These are phyloP conservation scores for Trametes cinnabarina DNA, from an alignment of 768 basidiomycete species.

Conservation along the genomic window DNA sequence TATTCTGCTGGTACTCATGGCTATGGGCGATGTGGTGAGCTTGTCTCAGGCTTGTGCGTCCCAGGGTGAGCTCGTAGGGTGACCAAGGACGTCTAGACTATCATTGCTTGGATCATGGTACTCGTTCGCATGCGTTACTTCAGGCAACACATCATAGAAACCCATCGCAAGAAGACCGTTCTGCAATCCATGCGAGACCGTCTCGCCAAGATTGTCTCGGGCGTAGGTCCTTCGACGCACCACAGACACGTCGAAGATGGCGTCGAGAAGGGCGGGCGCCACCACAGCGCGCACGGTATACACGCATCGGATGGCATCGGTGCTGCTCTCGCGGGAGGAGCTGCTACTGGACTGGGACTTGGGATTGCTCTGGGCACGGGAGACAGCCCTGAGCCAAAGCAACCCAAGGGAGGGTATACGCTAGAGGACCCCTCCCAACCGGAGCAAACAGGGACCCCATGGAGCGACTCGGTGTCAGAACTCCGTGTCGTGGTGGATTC, in stretches of 20 bases:
- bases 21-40: constrained; percentile 35
- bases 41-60: no score
- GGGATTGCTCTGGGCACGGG: constrained; percentile 9
- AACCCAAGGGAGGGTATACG: no score
- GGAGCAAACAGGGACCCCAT: background rate
- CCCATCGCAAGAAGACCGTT: constrained; percentile 13
- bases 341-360: constrained; percentile 19
- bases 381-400: background rate
- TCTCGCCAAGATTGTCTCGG: background rate
- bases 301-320: constrained; percentile 24
- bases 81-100: constrained; percentile 29
- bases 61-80: no score
- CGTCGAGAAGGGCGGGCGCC: background rate
- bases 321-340: constrained; percentile 24
- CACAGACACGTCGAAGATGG: constrained; percentile 5
- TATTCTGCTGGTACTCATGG: constrained; percentile 55
- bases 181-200: constrained; percentile 12
- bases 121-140: constrained; percentile 52
- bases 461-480: constrained; percentile 2
- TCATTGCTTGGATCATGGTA: constrained; percentile 66
- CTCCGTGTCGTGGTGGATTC: background rate
- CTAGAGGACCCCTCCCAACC: background rate
- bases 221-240: background rate
- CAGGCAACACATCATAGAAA: constrained; percentile 17
- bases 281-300: constrained; percentile 11